Evolutionary conservation across 73 alveolate genomes (phyloP), one percentile per base, ranked within the genome.

Genomic region (Stentor roeselii): DNA sequence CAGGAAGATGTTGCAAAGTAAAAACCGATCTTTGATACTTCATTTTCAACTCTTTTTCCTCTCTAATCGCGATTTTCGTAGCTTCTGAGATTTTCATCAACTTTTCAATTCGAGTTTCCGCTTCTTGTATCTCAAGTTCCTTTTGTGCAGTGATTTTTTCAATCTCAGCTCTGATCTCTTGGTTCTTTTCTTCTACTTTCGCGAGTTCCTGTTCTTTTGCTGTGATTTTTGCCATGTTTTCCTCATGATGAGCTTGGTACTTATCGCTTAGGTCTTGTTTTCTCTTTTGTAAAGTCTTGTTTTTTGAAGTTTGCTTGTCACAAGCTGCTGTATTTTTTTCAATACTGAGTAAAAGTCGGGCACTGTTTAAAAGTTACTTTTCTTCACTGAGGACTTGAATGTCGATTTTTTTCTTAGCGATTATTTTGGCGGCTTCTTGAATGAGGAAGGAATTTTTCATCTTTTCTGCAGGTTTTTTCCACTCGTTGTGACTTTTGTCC

Each of bases 211-310:
- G 80, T 34, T 67, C 80, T 21, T 32, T 21, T n/a, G 21, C 34
- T n/a, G 21, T 32, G 37, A 21, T 21, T n/a, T 30, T 21, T 67
- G 27, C 27, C 41, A 21, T 30, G 2, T 67, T 67, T 32, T 67
- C 80, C 34, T 67, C 80, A 2, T 67, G 37, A 67, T 27, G 80
- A 34, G 80, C 80, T 67, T 67, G n/a, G 37, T 67, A 67, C 34
- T 67, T 21, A 1, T 21, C 41, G 21, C 21, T 40, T 27, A 67
- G 80, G 80, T 67, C 80, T 1, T 21, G 15, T 67, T 67, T 67
- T 67, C 80, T 67, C 34, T 67, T 67, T 27, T 15, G 21, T 30
- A 67, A 34, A 27, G 15, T 34, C 2, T 67, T 40, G 34, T 67
- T 67, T 32, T 67, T 67, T 30, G n/a, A 36, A 32, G 21, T 67